Evolutionary conservation across 495 filamentous ascomycete species (phyloP).

Genomic region (Umbilicaria muhlenbergii): DNA sequence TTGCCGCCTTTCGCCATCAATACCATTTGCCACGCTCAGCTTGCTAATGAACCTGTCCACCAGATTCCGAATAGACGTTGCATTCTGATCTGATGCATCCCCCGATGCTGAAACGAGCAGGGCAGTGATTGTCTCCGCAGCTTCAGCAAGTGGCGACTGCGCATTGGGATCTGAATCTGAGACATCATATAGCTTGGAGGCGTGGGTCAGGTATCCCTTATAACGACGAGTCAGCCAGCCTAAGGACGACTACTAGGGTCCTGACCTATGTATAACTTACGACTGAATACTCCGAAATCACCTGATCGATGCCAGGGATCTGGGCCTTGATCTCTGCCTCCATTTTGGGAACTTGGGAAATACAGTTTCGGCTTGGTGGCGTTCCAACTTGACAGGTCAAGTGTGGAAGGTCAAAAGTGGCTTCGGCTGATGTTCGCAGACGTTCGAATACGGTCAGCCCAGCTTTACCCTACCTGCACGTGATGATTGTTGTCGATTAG

Average conservation of each 20-base stretch:
- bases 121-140: slow-evolving; percentile 65
- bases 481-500: no score
- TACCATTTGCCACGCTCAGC: slow-evolving; percentile 57
- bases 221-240: slow-evolving; percentile 7
- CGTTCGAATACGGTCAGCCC: no score
- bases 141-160: slow-evolving; percentile 66
- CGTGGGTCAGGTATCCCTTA: slow-evolving; percentile 81
- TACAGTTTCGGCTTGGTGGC: neutral
- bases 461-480: no score
- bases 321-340: slow-evolving; percentile 78
- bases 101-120: slow-evolving; percentile 86
- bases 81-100: slow-evolving; percentile 50
- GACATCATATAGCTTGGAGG: slow-evolving; percentile 57
- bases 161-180: slow-evolving; percentile 54
- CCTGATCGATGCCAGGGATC: slow-evolving; percentile 77
- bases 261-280: slow-evolving; percentile 18
- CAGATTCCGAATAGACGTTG: slow-evolving; percentile 60
- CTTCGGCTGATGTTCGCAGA: no score
- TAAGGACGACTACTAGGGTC: neutral
- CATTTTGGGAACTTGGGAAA: slow-evolving; percentile 32
- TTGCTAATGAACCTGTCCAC: slow-evolving; percentile 84
- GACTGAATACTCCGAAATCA: slow-evolving; percentile 84
- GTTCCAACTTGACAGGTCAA: no score
- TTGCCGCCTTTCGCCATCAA: slow-evolving; percentile 50
- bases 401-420: no score